Percentiles rank a stretch among this genome's conserved stretches.
Evolutionary conservation across 805 yeast species (phyloP).

Genomic region (Candida awuae): DNA sequence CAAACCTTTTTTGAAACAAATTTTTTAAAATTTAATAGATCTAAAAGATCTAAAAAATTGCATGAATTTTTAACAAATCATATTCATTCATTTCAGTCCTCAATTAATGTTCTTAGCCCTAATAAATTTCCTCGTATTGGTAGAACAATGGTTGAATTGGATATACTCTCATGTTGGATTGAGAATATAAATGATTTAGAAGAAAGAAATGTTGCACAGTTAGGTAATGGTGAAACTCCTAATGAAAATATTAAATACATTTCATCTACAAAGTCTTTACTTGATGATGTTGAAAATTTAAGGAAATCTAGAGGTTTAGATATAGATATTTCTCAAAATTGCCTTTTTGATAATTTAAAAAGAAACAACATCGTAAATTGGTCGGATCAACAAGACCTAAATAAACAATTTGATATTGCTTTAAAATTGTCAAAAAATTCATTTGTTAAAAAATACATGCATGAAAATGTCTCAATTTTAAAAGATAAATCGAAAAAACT

Average conservation of each 20-base stretch:
- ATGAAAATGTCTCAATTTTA: not conserved
- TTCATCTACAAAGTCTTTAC: slow-evolving; percentile 45
- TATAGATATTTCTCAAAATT: slow-evolving; percentile 22
- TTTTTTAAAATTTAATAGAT: slow-evolving; percentile 16
- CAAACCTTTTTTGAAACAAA: slow-evolving; percentile 22
- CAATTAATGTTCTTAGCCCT: slow-evolving; percentile 25
- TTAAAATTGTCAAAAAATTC: slow-evolving; percentile 19
- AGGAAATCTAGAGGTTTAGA: slow-evolving; percentile 34
- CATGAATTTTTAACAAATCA: slow-evolving; percentile 25
- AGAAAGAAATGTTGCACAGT: slow-evolving; percentile 40
- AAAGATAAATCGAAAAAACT: not conserved
- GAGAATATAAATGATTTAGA: slow-evolving; percentile 41
- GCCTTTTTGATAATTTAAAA: slow-evolving; percentile 20
- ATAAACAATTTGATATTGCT: slow-evolving; percentile 27
- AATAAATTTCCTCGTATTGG: slow-evolving; percentile 46
- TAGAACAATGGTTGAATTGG: slow-evolving; percentile 61
- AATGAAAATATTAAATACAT: slow-evolving; percentile 23
- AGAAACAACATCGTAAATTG: slow-evolving; percentile 29
- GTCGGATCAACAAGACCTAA: slow-evolving; percentile 36
- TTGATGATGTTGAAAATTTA: slow-evolving; percentile 50
- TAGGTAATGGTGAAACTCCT: slow-evolving; percentile 1
- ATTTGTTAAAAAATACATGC: slow-evolving; percentile 11
- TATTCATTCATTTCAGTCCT: slow-evolving; percentile 9
- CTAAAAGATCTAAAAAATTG: slow-evolving; percentile 28
- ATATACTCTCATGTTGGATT: slow-evolving; percentile 54